Evolutionary conservation across 2,329 filamentous ascomycete species (phyloP).

Genomic region (Celoporthe dispersa): DNA sequence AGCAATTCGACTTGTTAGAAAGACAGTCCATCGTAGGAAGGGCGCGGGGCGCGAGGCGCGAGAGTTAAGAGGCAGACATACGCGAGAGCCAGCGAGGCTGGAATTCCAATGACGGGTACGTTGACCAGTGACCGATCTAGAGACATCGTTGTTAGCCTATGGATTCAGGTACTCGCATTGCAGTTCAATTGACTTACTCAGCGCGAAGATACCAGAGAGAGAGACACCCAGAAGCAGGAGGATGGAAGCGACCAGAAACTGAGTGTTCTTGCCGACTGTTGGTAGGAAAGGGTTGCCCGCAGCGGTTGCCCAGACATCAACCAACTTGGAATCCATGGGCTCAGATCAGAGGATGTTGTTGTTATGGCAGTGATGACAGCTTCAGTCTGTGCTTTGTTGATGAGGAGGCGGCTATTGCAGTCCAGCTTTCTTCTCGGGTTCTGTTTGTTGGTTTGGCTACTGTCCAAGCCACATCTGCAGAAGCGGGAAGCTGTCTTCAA

Average conservation of each 20-base stretch:
- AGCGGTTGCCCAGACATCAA: slow-evolving; percentile 92
- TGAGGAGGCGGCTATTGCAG: background rate
- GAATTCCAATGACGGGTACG: slow-evolving; percentile 77
- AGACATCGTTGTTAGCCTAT: slow-evolving; percentile 34
- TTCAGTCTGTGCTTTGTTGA: background rate
- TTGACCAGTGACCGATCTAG: slow-evolving; percentile 81
- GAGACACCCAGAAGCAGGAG: slow-evolving; percentile 74
- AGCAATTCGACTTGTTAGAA: slow-evolving; percentile 21
- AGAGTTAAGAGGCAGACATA: slow-evolving; percentile 53
- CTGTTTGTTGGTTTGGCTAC: background rate
- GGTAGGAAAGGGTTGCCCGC: slow-evolving; percentile 84
- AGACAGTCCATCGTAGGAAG: background rate
- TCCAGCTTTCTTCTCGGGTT: background rate
- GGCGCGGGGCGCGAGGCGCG: no score
- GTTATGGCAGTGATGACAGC: background rate
- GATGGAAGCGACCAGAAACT: slow-evolving; percentile 80
- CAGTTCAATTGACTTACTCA: slow-evolving; percentile 66
- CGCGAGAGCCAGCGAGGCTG: slow-evolving; percentile 89
- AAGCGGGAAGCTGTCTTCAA: slow-evolving; percentile 8
- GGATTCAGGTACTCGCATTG: background rate
- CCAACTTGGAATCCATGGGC: slow-evolving; percentile 77
- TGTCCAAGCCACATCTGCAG: background rate
- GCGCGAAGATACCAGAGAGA: slow-evolving; percentile 78
- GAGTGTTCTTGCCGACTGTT: slow-evolving; percentile 76
- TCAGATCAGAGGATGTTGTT: background rate